Percentiles rank a stretch among this genome's conserved stretches.
These are phyloP conservation scores for Teratosphaeria viscida DNA, from an alignment of 2,329 filamentous ascomycete genomes.

Conservation along the genomic window DNA sequence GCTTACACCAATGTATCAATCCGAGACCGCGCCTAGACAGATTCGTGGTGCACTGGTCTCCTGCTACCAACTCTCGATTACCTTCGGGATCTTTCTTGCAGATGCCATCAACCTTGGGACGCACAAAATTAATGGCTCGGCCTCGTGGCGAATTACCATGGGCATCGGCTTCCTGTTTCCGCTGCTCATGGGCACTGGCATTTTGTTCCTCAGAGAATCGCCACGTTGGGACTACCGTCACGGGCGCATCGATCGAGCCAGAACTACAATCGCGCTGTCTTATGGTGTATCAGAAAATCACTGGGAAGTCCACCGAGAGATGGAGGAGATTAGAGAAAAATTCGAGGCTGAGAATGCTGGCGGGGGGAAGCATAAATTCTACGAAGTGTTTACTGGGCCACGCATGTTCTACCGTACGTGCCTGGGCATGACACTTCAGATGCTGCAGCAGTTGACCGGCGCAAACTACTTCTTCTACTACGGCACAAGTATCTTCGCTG, in stretches of 20 bases:
- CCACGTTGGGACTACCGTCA: constrained; percentile 50
- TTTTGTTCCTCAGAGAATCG: constrained; percentile 46
- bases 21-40: constrained; percentile 53
- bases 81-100: constrained; percentile 51
- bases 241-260: constrained; percentile 41
- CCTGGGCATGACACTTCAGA: constrained; percentile 53
- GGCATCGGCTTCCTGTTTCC: constrained; percentile 49
- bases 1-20: constrained; percentile 58
- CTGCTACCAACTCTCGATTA: constrained; percentile 60
- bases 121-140: constrained; percentile 34
- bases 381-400: constrained; percentile 55
- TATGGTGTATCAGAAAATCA: constrained; percentile 48
- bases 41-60: constrained; percentile 55
- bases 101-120: constrained; percentile 51
- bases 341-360: constrained; percentile 42
- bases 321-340: constrained; percentile 46
- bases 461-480: constrained; percentile 56
- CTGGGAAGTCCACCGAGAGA: constrained; percentile 41
- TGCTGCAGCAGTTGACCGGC: constrained; percentile 58
- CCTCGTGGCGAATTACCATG: constrained; percentile 55
- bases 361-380: constrained; percentile 46
- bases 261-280: constrained; percentile 41
- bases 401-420: constrained; percentile 56
- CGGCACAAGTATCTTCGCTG: constrained; percentile 36
- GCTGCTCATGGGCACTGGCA: constrained; percentile 42